phyloP scores from a whole-genome alignment of 2,329 filamentous ascomycete species.

The Verticillium zaregamsianum region DNA sequence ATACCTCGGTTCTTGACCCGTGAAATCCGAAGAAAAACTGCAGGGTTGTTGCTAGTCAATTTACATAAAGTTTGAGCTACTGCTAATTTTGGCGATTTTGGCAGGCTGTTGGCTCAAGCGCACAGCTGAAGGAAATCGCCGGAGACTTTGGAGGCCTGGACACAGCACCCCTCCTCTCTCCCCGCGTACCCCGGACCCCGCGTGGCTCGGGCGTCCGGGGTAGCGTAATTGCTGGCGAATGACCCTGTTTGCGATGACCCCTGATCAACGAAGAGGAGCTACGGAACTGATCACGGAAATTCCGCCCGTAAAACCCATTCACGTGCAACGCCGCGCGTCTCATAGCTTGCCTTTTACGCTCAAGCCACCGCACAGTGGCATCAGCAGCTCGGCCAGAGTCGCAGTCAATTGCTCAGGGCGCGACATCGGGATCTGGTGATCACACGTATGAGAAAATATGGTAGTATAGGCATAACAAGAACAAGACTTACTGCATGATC shows the following conservation, averaged over 20 bases:
- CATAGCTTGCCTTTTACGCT: background rate
- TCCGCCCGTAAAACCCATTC: background rate
- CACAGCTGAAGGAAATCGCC: background rate
- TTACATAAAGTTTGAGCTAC: background rate
- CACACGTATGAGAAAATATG: background rate
- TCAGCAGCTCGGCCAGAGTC: constrained; percentile 1
- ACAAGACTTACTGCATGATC: constrained; percentile 3
- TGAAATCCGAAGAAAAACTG: background rate
- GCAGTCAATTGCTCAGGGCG: constrained; percentile 1
- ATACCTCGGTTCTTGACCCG: background rate
- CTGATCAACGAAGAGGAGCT: background rate
- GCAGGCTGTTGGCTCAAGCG: background rate
- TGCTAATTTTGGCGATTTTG: background rate
- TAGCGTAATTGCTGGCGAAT: background rate
- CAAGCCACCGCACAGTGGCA: background rate
- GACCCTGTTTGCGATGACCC: background rate
- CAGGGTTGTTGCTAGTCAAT: background rate
- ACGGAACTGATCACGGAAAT: background rate
- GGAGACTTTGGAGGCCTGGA: background rate
- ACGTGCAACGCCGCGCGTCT: background rate
- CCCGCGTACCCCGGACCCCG: background rate
- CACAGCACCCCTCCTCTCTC: background rate
- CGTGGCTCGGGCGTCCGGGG: background rate
- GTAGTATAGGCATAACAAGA: background rate
- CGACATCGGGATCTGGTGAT: constrained; percentile 8